Conservation (phyloP, 1,284 basidiomycete species). For the Peniophora sp. region DNA sequence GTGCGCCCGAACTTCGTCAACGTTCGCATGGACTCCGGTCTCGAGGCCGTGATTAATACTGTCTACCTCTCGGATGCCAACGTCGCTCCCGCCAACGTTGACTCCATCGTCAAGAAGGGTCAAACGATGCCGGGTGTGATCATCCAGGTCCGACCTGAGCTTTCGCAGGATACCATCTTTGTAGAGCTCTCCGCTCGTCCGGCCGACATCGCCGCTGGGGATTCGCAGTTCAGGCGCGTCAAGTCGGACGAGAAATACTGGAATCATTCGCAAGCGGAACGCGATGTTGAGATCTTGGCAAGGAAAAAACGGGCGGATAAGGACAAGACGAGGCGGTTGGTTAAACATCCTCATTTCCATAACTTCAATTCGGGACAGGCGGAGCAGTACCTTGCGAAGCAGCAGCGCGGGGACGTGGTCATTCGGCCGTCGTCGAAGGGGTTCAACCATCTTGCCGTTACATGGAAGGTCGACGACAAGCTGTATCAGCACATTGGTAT, state of each 20-base stretch:
- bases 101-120: slow-evolving; percentile 55
- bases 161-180: slow-evolving; percentile 55
- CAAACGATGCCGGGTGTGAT: slow-evolving; percentile 82
- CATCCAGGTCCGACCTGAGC: slow-evolving; percentile 62
- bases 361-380: slow-evolving; percentile 91
- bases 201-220: slow-evolving; percentile 62
- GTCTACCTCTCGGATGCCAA: slow-evolving; percentile 52
- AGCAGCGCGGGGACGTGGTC: slow-evolving; percentile 92
- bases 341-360: slow-evolving; percentile 99
- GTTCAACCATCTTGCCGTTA: slow-evolving; percentile 89
- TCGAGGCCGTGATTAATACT: slow-evolving; percentile 77
- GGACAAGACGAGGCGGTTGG: slow-evolving; percentile 74
- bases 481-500: slow-evolving; percentile 95
- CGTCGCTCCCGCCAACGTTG: slow-evolving; percentile 26
- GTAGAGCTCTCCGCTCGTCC: slow-evolving; percentile 76
- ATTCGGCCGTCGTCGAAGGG: slow-evolving; percentile 96
- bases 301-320: slow-evolving; percentile 81
- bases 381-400: slow-evolving; percentile 83
- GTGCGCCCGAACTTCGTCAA: slow-evolving; percentile 44
- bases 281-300: slow-evolving; percentile 70
- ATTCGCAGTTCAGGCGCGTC: slow-evolving; percentile 56
- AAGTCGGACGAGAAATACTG: slow-evolving; percentile 55
- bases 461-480: slow-evolving; percentile 98
- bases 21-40: slow-evolving; percentile 84
- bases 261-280: slow-evolving; percentile 51